Base-by-base conservation (phyloP, 2,329 filamentous ascomycete species). In the Aureobasidium sp. region DNA sequence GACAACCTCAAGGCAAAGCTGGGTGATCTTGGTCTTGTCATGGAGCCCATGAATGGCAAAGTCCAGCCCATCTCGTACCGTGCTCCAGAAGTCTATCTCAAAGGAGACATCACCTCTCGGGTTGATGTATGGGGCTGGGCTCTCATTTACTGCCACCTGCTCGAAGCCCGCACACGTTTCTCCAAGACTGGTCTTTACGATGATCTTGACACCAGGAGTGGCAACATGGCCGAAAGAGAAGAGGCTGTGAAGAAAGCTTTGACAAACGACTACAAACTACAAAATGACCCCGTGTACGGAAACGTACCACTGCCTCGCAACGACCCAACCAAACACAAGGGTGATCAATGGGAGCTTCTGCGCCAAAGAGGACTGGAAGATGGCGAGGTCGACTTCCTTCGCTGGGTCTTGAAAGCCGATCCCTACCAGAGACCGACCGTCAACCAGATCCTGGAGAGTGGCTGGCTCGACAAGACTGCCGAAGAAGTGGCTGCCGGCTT, bases 121-220 rank as follows among this genome's bases (percentile, higher is more conserved):
- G 60, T 60, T 4, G 63, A 65, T 24, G 60, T 65, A 40, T 65
- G 63, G 63, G 58, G 57, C 17, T 61, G 63, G 50, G 62, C 59
- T 3, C 54, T 65, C 16, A 59, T 65, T 12, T 60, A 60, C 42
- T 63, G 57, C 37, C 63, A 65, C 54, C 54, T 65, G 2, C 55
- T 65, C 34, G 61, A 65, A 56, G 63, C 63, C 6, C 59, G 55
- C n/a, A 54, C 39, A 16, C 51, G 57, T 10, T 63, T 63, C 35
- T 53, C 55, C 30, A 51, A 62, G 27, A 57, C 60, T 11, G 62
- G 62, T 4, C 42, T 64, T 4, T 64, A 64, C 55, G 61, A 63
- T 42, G 57, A 61, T 25, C 54, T 63, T 17, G 38, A 57, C 24
- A 54, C 42, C 3, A 50, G 51, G 7, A 41, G 14, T 11, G 58